Conservation (phyloP, 805 yeast genomes). For the Starmera caribaea region DNA sequence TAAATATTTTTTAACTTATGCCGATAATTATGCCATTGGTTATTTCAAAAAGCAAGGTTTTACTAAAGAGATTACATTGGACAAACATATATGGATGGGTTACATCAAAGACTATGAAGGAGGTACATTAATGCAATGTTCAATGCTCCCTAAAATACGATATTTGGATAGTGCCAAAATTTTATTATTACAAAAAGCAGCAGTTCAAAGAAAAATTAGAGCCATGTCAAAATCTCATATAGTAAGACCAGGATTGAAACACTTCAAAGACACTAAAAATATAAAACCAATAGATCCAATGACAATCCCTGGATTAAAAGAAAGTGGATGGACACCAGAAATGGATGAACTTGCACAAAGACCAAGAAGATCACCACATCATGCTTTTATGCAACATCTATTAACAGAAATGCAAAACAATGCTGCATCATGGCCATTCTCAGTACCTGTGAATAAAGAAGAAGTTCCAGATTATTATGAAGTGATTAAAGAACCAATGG, state of each 20-base stretch:
- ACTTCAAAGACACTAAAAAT: slow-evolving; percentile 43
- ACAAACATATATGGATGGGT: slow-evolving; percentile 91
- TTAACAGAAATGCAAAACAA: slow-evolving; percentile 86
- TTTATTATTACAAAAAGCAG: slow-evolving; percentile 81
- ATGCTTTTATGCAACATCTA: slow-evolving; percentile 84
- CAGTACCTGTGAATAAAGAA: slow-evolving; percentile 82
- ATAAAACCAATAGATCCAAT: slow-evolving; percentile 63
- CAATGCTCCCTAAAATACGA: slow-evolving; percentile 82
- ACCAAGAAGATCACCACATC: slow-evolving; percentile 91
- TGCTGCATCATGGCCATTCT: slow-evolving; percentile 97
- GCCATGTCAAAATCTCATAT: slow-evolving; percentile 71
- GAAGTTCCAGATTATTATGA: slow-evolving; percentile 97
- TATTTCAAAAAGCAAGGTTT: slow-evolving; percentile 98
- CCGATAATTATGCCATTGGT: slow-evolving; percentile 98
- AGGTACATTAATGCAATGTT: slow-evolving; percentile 95
- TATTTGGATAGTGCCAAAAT: slow-evolving; percentile 86
- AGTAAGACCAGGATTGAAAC: slow-evolving; percentile 71
- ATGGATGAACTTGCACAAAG: slow-evolving; percentile 95
- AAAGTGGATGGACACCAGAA: slow-evolving; percentile 97
- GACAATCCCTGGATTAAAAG: slow-evolving; percentile 81
- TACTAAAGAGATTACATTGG: slow-evolving; percentile 86
- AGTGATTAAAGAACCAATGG: slow-evolving; percentile 97
- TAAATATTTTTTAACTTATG: slow-evolving; percentile 84
- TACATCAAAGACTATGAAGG: slow-evolving; percentile 98
- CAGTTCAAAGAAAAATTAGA: slow-evolving; percentile 76